phyloP scores from a whole-genome alignment of 345 rosid genomes.

The Camelina neglecta region DNA sequence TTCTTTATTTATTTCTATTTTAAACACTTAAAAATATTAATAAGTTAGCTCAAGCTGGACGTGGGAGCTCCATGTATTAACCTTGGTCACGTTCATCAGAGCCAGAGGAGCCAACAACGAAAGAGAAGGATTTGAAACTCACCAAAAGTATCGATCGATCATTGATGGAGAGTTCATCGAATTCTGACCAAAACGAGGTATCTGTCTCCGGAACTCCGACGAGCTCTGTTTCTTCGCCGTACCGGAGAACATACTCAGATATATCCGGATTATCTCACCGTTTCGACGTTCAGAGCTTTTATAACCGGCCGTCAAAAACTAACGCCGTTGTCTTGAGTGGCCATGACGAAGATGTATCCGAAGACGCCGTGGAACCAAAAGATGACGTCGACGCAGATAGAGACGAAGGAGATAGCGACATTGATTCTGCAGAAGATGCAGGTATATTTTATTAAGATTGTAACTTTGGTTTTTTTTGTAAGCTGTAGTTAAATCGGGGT shows the following conservation, averaged over 20 bases:
- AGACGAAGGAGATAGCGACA: slow-evolving; percentile 33
- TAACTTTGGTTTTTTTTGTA: background rate
- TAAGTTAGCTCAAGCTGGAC: background rate
- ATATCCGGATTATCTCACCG: slow-evolving; percentile 55
- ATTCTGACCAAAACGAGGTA: slow-evolving; percentile 56
- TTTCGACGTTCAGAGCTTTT: slow-evolving; percentile 45
- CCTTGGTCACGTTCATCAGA: slow-evolving; percentile 35
- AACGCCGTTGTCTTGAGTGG: slow-evolving; percentile 29
- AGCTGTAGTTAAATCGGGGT: background rate
- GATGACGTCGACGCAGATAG: slow-evolving; percentile 16
- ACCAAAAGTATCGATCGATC: background rate
- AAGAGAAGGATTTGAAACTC: slow-evolving; percentile 22
- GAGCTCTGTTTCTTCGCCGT: slow-evolving; percentile 61
- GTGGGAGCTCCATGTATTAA: slow-evolving; percentile 36
- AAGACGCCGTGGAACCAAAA: slow-evolving; percentile 36
- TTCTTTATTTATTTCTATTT: background rate
- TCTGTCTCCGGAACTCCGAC: slow-evolving; percentile 56
- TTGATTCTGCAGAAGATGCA: slow-evolving; percentile 45
- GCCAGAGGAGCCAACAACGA: background rate
- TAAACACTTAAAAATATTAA: background rate
- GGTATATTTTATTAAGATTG: slow-evolving; percentile 5
- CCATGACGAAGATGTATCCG: slow-evolving; percentile 40
- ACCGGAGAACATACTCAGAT: slow-evolving; percentile 71
- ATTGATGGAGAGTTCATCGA: slow-evolving; percentile 55
- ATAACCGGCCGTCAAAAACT: slow-evolving; percentile 40